Base-by-base conservation (phyloP, 768 basidiomycete genomes). In the Artomyces pyxidatus region DNA sequence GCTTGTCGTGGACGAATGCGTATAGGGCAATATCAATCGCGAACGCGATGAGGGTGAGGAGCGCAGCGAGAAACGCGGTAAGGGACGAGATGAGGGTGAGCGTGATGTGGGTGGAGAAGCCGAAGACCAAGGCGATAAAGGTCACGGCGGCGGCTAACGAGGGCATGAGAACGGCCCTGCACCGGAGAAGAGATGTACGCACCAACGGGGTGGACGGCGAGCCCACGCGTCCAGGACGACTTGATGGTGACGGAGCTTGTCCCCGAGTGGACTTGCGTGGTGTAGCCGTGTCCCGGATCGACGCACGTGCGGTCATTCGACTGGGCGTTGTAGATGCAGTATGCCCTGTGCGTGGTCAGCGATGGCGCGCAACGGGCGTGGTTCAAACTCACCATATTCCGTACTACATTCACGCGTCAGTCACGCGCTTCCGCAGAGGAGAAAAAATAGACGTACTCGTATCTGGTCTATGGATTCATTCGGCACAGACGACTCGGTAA, bases 141-240 rank as follows among this genome's bases (percentile, higher is more conserved):
- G 79, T 75, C 30, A 81, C 71, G 21, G 69, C 81, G 16, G 71
- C 58, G 7, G 76, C 75, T 74, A 53, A 35, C 25, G 25, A 48
- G 46, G 21, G 14, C 26, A 25, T 10, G n/a, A 37, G 17, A 19
- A n/a, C 19, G 14, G 42, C 28, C 23, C 26, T 37, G 22, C 14
- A 23, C 19, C 47, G 21, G 38, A 21, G 16, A 42, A 16, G 40
- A 32, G 22, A 16, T 11, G 42, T 25, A 37, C 45, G 6, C 55
- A 85, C 87, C 86, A 45, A 87, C 77, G 14, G 87, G 85, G 55
- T 87, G 85, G 23, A 87, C 70, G 2, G 78, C 84, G 6, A 89
- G 74, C 4, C 85, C 87, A 32, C 77, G 76, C 6, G 87, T 90
- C 81, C 84, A 86, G 1, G 78, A 73, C 0, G 77, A 57, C 3